Evolutionary conservation across 345 rosid genomes (phyloP), one percentile per base, ranked within the genome.

Genomic region (Schrenkiella parvula): DNA sequence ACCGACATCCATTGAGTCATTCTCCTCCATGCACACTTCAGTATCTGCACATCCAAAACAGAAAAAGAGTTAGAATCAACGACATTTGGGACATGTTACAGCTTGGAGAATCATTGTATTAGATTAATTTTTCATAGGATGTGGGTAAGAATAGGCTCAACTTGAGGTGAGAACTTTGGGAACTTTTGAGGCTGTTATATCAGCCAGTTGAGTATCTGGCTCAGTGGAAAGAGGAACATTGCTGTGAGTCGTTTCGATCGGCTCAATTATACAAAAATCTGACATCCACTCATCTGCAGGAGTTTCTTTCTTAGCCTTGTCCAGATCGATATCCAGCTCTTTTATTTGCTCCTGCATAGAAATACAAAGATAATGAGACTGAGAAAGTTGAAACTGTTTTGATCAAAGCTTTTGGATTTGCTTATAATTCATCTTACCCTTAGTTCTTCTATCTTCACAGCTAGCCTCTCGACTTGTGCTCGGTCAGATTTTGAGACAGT

Each of bases 291-390:
- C 50, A 43, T n/a, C n/a, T n/a, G n/a, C n/a, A n/a, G n/a, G n/a
- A n/a, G n/a, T 95, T 59, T 97, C 97, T 74, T 87, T 95, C 79
- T 75, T 89, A 44, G 97, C 92, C 78, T 98, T 78, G 70, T 92
- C 97, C 68, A 90, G 80, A 82, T 95, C 98, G 28, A 63, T 68
- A 76, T 79, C 85, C 63, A 92, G 84, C 78, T 90, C 98, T 76
- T 86, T 84, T 66, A 62, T 57, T 66, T 74, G 72, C 61, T 66
- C 78, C 78, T 74, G 72, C 46, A 57, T 13, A 29, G 44, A 47
- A 10, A 38, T 58, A 41, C 71, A 73, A 34, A 38, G 71, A 44
- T 46, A 4, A 13, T 50, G 73, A 39, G 38, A 50, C 21, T 59
- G 19, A 37, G 31, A 21, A 35, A 35, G 21, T 53, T 63, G 53